These are phyloP conservation scores for Nannizziopsis barbatae DNA, from an alignment of 2,329 filamentous ascomycete species.

Conservation along the genomic window DNA sequence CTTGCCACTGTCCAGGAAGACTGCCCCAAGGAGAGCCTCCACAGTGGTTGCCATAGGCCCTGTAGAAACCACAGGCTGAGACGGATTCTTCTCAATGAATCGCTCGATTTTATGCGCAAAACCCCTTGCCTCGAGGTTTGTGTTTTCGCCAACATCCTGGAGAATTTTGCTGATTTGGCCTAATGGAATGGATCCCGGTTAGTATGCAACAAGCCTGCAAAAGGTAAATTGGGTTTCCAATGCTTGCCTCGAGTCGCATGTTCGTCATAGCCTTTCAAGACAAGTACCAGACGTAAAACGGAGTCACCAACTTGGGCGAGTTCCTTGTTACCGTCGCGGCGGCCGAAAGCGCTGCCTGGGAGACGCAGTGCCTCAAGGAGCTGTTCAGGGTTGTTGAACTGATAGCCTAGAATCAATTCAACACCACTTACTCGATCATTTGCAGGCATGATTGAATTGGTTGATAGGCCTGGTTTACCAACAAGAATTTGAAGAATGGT, in stretches of 20 bases:
- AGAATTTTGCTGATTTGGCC: neutral
- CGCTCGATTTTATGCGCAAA: conserved; percentile 7
- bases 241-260: conserved; percentile 5
- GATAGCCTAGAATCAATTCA: no score
- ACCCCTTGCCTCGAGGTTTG: conserved; percentile 13
- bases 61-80: conserved; percentile 15
- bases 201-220: neutral
- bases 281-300: conserved; percentile 4
- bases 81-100: conserved; percentile 14
- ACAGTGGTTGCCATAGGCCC: conserved; percentile 23
- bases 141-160: conserved; percentile 8
- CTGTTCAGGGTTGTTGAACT: no score
- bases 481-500: no score
- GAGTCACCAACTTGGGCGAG: conserved; percentile 12
- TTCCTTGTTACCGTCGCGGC: conserved; percentile 4
- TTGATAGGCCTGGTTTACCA: no score
- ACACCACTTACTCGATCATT: no score
- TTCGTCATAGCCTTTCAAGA: neutral
- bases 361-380: no score
- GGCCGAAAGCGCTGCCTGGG: no score
- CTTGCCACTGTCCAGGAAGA: conserved; percentile 22
- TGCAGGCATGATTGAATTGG: no score
- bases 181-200: neutral
- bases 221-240: neutral
- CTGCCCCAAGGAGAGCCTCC: conserved; percentile 28